Base-by-base conservation (phyloP, 2,329 filamentous ascomycete species). In the Penicillium sp. region DNA sequence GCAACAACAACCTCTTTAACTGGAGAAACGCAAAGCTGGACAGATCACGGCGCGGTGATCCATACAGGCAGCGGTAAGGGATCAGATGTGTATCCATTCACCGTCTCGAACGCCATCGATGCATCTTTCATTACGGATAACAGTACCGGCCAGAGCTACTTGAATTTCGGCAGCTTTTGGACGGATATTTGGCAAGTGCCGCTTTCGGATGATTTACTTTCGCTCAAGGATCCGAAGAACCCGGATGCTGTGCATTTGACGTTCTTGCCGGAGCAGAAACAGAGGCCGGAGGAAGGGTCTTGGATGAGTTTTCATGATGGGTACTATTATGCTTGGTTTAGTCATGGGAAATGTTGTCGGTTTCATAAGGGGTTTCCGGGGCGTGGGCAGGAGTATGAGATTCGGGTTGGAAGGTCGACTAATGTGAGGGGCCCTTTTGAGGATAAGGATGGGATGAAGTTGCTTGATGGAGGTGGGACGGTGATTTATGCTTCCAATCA, bases 301-400 rank as follows among this genome's bases (percentile, higher is more conserved):
- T 75, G 69, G 53, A 69, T 76, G 63, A 74, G 63, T 45, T 75
- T 67, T 25, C 62, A 57, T 5, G 61, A 63, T 3, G 69, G 67
- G 1, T 75, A 68, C 43, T 76, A 75, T 59, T 76, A 76, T 56
- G 35, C 66, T 20, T 76, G 73, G 73, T 74, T 72, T 46, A 75
- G 73, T 48, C 66, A 69, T 53, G 74, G 74, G 12, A 62, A 68
- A n/a, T 75, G 73, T 51, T 75, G 74, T 51, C 55, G 58, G 1
- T 71, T 75, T 35, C n/a, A 60, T 1, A 23, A 57, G 6, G 56
- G 56, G 0, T 67, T 73, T 14, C 72, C 71, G 0, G 23, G 26
- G 14, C 57, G 53, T n/a, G 71, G 69, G 4, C 20, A 66, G 5
- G 72, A 74, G 66, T 74, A 69, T 55, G 67, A 64, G 42, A 74